These are phyloP conservation scores for Fusarium oxysporum DNA, from an alignment of 2,329 filamentous ascomycete genomes.

Conservation along the genomic window DNA sequence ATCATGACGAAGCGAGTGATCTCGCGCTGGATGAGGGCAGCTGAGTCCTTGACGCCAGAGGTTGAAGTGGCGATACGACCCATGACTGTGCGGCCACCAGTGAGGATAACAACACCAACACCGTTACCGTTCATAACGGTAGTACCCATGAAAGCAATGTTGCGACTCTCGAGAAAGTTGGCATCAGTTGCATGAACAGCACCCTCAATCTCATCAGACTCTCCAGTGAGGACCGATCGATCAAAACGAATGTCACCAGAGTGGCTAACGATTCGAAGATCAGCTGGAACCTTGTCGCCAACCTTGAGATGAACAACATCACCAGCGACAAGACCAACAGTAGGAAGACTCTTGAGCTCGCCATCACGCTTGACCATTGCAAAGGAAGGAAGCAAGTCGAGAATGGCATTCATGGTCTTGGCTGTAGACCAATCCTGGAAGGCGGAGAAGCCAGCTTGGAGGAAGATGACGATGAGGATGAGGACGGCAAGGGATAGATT, in stretches of 20 bases:
- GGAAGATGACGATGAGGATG: conserved; percentile 59
- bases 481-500: conserved; percentile 61
- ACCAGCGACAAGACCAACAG: conserved; percentile 58
- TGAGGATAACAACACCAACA: conserved; percentile 55
- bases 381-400: conserved; percentile 58
- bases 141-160: conserved; percentile 58
- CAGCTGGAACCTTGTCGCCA: conserved; percentile 62
- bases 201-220: conserved; percentile 56
- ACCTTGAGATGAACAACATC: conserved; percentile 60
- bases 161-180: conserved; percentile 57
- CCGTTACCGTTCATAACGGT: conserved; percentile 56
- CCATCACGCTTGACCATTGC: conserved; percentile 59
- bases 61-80: conserved; percentile 55
- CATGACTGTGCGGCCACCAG: conserved; percentile 55
- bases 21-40: conserved; percentile 56
- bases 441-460: conserved; percentile 59
- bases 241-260: conserved; percentile 59
- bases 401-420: conserved; percentile 60
- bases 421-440: conserved; percentile 62
- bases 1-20: conserved; percentile 58
- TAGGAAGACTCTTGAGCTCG: conserved; percentile 53
- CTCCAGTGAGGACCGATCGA: conserved; percentile 56
- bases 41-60: conserved; percentile 51
- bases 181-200: conserved; percentile 53
- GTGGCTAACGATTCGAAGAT: conserved; percentile 56